phyloP scores from a whole-genome alignment of 2,329 filamentous ascomycete genomes.

The Alternaria atra region DNA sequence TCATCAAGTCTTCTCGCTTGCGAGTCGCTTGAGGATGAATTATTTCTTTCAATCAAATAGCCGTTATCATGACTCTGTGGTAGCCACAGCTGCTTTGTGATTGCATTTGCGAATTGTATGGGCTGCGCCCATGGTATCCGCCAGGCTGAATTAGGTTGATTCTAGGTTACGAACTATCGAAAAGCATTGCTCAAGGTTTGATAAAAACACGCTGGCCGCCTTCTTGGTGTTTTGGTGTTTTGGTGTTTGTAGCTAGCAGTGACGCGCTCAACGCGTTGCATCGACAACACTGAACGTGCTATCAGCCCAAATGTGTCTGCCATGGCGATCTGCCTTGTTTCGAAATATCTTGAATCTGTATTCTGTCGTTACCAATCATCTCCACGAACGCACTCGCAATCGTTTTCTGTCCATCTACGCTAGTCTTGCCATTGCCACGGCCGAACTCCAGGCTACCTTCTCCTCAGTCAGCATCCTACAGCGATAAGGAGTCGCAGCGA shows the following conservation, averaged over 20 bases:
- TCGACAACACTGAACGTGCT: not conserved
- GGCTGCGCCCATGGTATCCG: not conserved
- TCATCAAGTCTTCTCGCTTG: conserved; percentile 32
- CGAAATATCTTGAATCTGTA: not conserved
- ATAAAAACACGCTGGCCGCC: not conserved
- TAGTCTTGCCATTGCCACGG: not conserved
- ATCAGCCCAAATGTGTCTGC: not conserved
- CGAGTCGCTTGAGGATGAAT: conserved; percentile 33
- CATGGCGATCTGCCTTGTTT: not conserved
- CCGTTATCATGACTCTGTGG: not conserved
- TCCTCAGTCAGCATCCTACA: not conserved
- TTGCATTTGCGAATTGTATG: not conserved
- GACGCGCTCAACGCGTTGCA: not conserved
- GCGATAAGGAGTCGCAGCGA: not conserved
- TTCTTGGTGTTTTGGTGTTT: not conserved
- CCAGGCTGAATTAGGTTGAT: not conserved
- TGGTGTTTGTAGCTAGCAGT: not conserved
- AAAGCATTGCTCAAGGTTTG: not conserved
- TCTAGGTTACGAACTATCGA: no score
- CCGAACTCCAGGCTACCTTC: not conserved
- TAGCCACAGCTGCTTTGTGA: not conserved
- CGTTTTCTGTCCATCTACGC: not conserved
- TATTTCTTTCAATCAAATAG: not conserved
- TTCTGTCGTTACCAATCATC: not conserved
- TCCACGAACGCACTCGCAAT: no score